A percentile compares a stretch with the other conserved stretches of the same genome.
phyloP scores from a whole-genome alignment of 495 filamentous ascomycete species.

The Aspergillus cavernicola region DNA sequence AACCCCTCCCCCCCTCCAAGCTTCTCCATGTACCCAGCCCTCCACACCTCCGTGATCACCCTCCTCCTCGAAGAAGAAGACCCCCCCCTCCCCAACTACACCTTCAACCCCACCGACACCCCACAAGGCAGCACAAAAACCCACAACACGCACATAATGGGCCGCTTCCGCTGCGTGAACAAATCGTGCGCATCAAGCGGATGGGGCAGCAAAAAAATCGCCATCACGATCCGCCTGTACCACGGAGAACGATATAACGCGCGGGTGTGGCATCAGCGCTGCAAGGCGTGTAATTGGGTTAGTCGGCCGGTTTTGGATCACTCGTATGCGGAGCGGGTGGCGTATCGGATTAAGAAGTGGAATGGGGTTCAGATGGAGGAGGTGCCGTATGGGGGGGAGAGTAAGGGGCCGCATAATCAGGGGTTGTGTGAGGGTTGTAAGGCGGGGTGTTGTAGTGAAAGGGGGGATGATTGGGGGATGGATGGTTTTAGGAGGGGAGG shows the following conservation, averaged over 20 bases:
- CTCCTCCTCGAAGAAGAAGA: no score
- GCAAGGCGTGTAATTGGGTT: constrained; percentile 29
- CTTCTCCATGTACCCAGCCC: no score
- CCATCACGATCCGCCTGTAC: constrained; percentile 45
- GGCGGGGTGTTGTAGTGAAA: not conserved
- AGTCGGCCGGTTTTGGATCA: constrained; percentile 31
- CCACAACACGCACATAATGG: constrained; percentile 30
- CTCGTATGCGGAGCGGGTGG: constrained; percentile 46
- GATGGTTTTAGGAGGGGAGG: no score
- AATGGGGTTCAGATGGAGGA: constrained; percentile 32
- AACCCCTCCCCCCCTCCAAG: no score
- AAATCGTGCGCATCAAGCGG: constrained; percentile 8
- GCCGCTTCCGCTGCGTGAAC: constrained; percentile 28
- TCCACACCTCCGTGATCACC: no score
- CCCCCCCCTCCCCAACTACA: no score
- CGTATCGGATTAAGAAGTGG: constrained; percentile 51
- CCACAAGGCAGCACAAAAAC: no score
- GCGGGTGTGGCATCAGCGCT: constrained; percentile 46
- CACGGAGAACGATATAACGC: constrained; percentile 37
- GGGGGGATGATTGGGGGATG: no score
- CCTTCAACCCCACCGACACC: no score
- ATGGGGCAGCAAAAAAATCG: constrained; percentile 41
- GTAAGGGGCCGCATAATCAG: not conserved
- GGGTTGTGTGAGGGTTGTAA: not conserved
- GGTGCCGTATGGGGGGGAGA: not conserved